These are phyloP conservation scores for Trichaptum fuscoviolaceum DNA, from an alignment of 768 basidiomycete genomes.

Conservation along the genomic window DNA sequence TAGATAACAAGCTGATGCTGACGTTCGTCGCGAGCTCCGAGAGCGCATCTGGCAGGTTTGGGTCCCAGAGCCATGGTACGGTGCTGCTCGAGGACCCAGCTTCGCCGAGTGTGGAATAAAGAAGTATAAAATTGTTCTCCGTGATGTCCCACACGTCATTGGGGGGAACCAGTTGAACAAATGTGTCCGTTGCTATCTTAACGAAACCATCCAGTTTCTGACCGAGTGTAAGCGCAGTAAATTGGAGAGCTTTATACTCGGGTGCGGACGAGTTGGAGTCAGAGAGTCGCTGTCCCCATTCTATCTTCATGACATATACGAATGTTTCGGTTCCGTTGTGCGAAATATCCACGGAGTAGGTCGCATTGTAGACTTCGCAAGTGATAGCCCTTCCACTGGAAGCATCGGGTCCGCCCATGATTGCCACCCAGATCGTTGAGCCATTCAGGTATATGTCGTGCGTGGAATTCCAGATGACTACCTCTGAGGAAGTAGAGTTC, in stretches of 20 bases:
- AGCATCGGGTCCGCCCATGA: background rate
- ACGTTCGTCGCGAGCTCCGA: background rate
- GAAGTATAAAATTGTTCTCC: background rate
- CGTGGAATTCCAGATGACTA: background rate
- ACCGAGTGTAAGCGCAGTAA: background rate
- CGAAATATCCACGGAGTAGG: background rate
- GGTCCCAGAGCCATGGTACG: background rate
- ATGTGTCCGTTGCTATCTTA: background rate
- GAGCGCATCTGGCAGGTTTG: background rate
- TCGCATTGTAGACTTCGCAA: background rate
- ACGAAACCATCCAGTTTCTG: background rate
- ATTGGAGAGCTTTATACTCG: background rate
- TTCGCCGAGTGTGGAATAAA: background rate
- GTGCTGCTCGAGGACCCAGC: background rate
- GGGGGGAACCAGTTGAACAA: background rate
- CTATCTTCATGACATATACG: background rate
- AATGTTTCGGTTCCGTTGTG: background rate
- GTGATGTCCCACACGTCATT: background rate
- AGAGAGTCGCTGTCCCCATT: background rate
- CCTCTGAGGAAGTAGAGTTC: background rate
- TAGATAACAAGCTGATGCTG: background rate
- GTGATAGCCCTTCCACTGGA: background rate
- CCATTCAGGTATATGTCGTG: background rate
- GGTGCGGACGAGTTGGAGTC: background rate
- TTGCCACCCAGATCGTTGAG: background rate